Base-by-base conservation (phyloP, 257 asterid species). In the Forsythia viridissima region DNA sequence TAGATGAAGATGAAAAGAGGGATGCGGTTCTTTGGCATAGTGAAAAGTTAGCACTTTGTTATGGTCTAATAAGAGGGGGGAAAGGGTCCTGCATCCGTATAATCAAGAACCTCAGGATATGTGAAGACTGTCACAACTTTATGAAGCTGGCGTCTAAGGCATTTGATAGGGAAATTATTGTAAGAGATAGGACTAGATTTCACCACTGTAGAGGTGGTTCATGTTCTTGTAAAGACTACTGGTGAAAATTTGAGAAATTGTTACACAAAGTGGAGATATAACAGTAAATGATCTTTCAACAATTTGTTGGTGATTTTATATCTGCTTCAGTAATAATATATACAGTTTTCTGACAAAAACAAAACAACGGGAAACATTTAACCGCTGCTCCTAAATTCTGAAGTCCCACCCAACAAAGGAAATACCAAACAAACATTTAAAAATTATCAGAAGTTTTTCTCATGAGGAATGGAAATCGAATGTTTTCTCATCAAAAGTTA, bases 151-250 rank as follows among this genome's bases (percentile, higher is more conserved):
- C 90, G 9, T 88, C 96, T 1, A 88, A 83, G 82, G 94, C 76
- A 13, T 89, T 82, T 5, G 85, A 76, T 48, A 82, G 63, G 79
- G 88, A 89, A 80, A 91, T 91, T 36, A 81, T 91, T 18, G 82
- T 91, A 15, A 91, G 96, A 82, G 96, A 91, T 82, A 88, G 96
- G 76, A 89, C 80, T 51, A 91, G 96, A 71, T 91, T 91, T 87
- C 96, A 91, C 73, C 94, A 84, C 20, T 91, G 87, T 80, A 82
- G 81, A 77, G 86, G 86, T 79, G 96, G 96, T 71, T 7, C 73
- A 5, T 91, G 96, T 84, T 91, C 96, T 77, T 91, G 96, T 84
- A 90, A 85, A 82, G 92, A 90, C 76, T 89, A 85, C 66, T 91
- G 94, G 96, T 91, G 85, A 89, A 18, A 20, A 42, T 24, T 66